Conservation (phyloP, 1,139 yeast genomes). For the Dujonia santamariae region DNA sequence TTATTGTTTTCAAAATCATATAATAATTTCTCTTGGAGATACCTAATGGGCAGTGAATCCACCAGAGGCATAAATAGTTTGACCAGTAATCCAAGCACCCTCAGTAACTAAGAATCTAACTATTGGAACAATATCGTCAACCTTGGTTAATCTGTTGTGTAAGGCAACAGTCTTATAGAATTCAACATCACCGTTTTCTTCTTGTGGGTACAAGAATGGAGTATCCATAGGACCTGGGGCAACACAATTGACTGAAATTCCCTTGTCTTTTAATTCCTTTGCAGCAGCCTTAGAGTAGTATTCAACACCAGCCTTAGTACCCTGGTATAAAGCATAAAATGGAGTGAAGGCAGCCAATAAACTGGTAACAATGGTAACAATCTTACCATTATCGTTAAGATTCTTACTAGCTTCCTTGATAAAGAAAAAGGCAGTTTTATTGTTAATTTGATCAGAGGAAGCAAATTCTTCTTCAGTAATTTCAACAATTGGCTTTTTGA, state of each 20-base stretch:
- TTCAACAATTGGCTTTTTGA: conserved; percentile 56
- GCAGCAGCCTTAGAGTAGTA: conserved; percentile 55
- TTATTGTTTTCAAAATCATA: not conserved
- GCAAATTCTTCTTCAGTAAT: conserved; percentile 54
- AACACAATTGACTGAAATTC: conserved; percentile 54
- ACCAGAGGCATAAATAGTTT: conserved; percentile 62
- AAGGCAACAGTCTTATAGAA: conserved; percentile 52
- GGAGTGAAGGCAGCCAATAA: conserved; percentile 65
- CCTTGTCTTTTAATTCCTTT: conserved; percentile 48
- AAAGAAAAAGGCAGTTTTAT: conserved; percentile 61
- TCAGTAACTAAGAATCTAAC: conserved; percentile 59
- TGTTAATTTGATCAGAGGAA: conserved; percentile 49
- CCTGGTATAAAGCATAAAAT: conserved; percentile 55
- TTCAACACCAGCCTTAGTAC: conserved; percentile 62
- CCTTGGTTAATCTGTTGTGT: conserved; percentile 52
- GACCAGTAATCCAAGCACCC: conserved; percentile 71
- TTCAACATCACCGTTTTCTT: conserved; percentile 48
- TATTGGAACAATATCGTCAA: conserved; percentile 62
- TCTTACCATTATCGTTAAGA: conserved; percentile 51
- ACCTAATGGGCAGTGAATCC: conserved; percentile 58
- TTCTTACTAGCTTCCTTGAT: conserved; percentile 53
- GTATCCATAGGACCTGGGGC: conserved; percentile 78
- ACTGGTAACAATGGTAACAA: conserved; percentile 59
- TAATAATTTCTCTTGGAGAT: conserved; percentile 7
- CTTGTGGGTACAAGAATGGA: conserved; percentile 64